Percentiles rank a stretch among this genome's conserved stretches.
Evolutionary conservation across 768 basidiomycete species (phyloP).

Genomic region (Kondoa malvinella): DNA sequence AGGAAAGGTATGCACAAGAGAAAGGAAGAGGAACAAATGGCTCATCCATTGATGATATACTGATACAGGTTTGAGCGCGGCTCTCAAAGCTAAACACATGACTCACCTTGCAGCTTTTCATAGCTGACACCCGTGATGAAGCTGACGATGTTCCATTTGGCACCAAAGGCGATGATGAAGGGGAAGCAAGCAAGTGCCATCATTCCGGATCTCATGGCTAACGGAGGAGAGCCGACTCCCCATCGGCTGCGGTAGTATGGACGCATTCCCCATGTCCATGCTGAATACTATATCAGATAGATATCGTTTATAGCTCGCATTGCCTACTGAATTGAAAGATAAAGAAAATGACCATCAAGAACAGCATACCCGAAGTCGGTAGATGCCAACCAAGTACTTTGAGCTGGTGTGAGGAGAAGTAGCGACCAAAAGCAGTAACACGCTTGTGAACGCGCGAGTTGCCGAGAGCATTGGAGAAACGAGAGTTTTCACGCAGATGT

Average conservation of each 20-base stretch:
- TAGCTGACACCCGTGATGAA: conserved; percentile 27
- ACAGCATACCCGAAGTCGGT: not conserved
- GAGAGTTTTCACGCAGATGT: not conserved
- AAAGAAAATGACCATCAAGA: not conserved
- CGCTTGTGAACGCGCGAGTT: not conserved
- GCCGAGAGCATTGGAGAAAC: not conserved
- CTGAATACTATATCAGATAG: not conserved
- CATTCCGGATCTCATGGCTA: conserved; percentile 22
- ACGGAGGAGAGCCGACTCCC: conserved; percentile 24
- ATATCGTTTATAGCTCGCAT: not conserved
- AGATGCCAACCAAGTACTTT: not conserved
- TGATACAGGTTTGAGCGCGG: not conserved
- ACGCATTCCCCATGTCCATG: not conserved
- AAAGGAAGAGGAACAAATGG: conserved; percentile 18
- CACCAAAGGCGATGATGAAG: conserved; percentile 24
- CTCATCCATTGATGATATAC: conserved; percentile 20
- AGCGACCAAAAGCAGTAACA: not conserved
- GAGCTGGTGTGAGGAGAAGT: not conserved
- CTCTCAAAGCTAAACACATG: not conserved
- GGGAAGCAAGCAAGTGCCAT: conserved; percentile 3
- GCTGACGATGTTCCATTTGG: conserved; percentile 26
- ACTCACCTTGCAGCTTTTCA: conserved; percentile 27
- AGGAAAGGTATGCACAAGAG: conserved; percentile 22
- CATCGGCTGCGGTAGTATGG: conserved; percentile 23
- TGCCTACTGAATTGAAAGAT: not conserved